A percentile compares a stretch with the other conserved stretches of the same genome.
Conservation (phyloP, 257 asterid species). For the Rubia yunnanensis region DNA sequence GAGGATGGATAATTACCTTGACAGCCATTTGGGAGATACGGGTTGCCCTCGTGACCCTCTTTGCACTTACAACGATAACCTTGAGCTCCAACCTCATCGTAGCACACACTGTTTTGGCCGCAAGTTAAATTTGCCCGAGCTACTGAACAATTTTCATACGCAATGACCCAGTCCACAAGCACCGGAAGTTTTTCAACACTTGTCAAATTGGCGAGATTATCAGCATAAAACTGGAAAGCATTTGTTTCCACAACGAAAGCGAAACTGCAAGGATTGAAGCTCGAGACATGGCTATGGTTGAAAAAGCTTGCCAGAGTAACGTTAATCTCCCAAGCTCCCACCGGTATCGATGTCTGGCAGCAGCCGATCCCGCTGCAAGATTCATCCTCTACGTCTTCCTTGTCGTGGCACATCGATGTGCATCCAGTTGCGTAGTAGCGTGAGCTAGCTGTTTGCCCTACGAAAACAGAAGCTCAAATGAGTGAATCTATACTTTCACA, state of each 20-base stretch:
- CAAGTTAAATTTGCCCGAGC: neutral
- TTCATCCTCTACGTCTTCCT: neutral
- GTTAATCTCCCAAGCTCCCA: neutral
- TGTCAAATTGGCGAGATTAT: neutral
- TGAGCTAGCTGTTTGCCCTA: neutral
- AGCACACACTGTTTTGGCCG: neutral
- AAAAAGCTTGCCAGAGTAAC: neutral
- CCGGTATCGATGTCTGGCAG: neutral
- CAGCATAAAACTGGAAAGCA: neutral
- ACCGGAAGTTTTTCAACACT: neutral
- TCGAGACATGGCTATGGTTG: neutral
- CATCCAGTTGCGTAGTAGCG: neutral
- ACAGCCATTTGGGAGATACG: neutral
- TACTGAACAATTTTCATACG: neutral
- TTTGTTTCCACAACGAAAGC: neutral
- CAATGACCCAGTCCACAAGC: neutral
- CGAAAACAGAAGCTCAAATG: no score
- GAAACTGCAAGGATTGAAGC: neutral
- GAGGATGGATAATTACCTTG: no score
- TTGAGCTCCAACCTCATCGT: neutral
- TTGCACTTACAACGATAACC: neutral
- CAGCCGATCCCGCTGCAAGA: constrained; percentile 13
- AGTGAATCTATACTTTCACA: no score
- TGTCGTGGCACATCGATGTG: neutral
- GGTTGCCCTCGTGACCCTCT: neutral